Conservation (phyloP, 1,139 yeast species). For the Magnusiomyces starmeri region DNA sequence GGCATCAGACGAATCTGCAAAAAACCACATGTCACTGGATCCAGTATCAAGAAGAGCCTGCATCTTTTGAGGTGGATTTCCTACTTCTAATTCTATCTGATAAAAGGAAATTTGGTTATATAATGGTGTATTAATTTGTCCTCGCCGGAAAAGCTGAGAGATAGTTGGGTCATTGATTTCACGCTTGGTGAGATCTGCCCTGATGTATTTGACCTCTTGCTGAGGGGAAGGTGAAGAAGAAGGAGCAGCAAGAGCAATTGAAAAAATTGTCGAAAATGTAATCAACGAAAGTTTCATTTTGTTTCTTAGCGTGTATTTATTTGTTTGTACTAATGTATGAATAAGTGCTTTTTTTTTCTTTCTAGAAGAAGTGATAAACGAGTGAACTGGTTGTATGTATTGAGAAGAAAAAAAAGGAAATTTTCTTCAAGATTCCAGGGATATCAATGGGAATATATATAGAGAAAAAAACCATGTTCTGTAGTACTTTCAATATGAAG, state of each 20-base stretch:
- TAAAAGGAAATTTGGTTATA: constrained; percentile 25
- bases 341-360: no score
- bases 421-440: no score
- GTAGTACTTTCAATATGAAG: no score
- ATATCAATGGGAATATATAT: no score
- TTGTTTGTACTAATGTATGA: no score
- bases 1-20: constrained; percentile 20
- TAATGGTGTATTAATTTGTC: constrained; percentile 8
- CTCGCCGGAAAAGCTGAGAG: constrained; percentile 5
- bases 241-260: constrained; percentile 1
- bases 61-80: constrained; percentile 33
- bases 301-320: no score
- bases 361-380: no score
- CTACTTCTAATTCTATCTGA: constrained; percentile 33
- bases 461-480: no score
- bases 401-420: background rate
- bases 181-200: constrained; percentile 11
- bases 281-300: constrained; percentile 9
- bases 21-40: constrained; percentile 39
- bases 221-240: background rate
- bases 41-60: constrained; percentile 38
- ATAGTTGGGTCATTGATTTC: constrained; percentile 2
- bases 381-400: background rate
- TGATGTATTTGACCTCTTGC: constrained; percentile 7
- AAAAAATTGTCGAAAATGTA: background rate